phyloP scores from a whole-genome alignment of 495 filamentous ascomycete genomes.

The Xylaria scruposa region DNA sequence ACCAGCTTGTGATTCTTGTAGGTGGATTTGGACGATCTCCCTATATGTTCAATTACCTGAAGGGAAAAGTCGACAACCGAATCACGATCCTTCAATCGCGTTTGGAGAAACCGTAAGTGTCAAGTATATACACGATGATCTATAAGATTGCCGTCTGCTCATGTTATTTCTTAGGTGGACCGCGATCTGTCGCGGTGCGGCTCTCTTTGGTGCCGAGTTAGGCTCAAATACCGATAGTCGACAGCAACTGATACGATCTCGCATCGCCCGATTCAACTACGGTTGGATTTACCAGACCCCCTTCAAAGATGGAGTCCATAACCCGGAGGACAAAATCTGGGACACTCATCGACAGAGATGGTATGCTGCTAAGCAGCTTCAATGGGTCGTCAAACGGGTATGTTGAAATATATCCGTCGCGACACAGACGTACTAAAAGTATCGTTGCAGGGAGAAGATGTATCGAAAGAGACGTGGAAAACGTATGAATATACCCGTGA shows the following conservation, averaged over 20 bases:
- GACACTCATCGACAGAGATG: background rate
- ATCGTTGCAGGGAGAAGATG: too few relatives aligned
- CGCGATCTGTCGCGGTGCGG: conserved; percentile 17
- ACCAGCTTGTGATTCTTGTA: conserved; percentile 15
- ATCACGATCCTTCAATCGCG: background rate
- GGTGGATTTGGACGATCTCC: conserved; percentile 19
- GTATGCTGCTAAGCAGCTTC: background rate
- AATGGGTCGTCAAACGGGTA: conserved; percentile 18
- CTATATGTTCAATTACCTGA: background rate
- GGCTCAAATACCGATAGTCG: background rate
- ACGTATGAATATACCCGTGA: background rate
- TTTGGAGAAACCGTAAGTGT: background rate
- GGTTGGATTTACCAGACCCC: background rate
- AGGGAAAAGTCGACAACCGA: background rate
- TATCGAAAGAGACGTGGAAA: background rate
- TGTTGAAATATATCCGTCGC: background rate
- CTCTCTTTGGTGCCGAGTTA: background rate
- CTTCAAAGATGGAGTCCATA: background rate
- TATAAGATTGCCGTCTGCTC: background rate
- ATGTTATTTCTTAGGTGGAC: conserved; percentile 1
- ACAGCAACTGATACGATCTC: background rate
- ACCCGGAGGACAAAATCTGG: background rate
- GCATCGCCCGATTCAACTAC: background rate
- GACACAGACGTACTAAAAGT: too few relatives aligned
- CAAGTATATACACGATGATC: too few relatives aligned